A percentile compares a stretch with the other conserved stretches of the same genome.
Evolutionary conservation across 1,139 yeast genomes (phyloP).

Genomic region (Suhomyces taliae): DNA sequence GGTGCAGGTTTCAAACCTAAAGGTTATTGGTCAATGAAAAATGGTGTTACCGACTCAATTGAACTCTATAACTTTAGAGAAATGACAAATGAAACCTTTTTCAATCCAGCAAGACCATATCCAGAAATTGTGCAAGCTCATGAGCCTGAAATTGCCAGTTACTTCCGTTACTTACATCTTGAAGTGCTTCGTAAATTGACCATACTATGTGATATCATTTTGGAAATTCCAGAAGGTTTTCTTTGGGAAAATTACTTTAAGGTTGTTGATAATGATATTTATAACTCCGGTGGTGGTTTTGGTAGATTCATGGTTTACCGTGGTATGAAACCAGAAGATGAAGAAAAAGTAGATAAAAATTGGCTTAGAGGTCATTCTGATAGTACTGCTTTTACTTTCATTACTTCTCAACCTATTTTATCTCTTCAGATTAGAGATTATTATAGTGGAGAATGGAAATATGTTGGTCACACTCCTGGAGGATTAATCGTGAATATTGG

Average conservation of each 20-base stretch:
- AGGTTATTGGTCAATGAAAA: constrained; percentile 45
- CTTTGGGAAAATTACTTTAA: constrained; percentile 33
- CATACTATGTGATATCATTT: constrained; percentile 28
- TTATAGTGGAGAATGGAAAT: constrained; percentile 27
- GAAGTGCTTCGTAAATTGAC: constrained; percentile 26
- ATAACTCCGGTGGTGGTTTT: constrained; percentile 32
- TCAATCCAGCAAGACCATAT: constrained; percentile 17
- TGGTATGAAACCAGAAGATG: constrained; percentile 28
- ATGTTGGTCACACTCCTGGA: constrained; percentile 27
- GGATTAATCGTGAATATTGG: constrained; percentile 30
- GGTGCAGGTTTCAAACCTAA: constrained; percentile 49
- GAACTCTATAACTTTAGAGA: constrained; percentile 43
- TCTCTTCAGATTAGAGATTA: constrained; percentile 29
- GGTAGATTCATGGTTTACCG: constrained; percentile 37
- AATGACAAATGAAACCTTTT: constrained; percentile 28
- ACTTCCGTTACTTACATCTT: constrained; percentile 26
- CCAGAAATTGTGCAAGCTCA: constrained; percentile 33
- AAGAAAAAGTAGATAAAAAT: constrained; percentile 19
- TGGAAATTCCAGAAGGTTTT: constrained; percentile 34
- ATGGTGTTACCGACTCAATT: constrained; percentile 43
- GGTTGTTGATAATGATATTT: constrained; percentile 20
- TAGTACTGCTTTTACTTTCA: constrained; percentile 28
- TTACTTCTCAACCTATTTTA: constrained; percentile 32
- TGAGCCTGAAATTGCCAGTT: constrained; percentile 27
- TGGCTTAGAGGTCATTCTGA: constrained; percentile 33